Percentiles rank a stretch among this genome's conserved stretches.
These are phyloP conservation scores for Colletotrichum chlorophyti DNA, from an alignment of 2,329 filamentous ascomycete species.

Conservation along the genomic window DNA sequence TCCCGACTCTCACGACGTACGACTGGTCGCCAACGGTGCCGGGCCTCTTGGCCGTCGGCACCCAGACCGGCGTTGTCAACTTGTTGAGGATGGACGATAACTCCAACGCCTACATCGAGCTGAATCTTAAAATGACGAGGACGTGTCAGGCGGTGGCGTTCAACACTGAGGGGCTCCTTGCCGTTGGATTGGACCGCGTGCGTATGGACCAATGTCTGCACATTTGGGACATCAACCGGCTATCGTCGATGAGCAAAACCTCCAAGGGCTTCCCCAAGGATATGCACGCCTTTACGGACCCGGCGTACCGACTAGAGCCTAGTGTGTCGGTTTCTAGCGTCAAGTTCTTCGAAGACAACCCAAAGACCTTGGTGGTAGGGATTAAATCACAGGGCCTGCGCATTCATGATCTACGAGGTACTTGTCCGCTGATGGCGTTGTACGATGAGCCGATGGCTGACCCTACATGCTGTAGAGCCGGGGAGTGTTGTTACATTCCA, in stretches of 20 bases:
- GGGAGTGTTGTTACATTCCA: conserved; percentile 64
- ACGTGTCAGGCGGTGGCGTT: conserved; percentile 85
- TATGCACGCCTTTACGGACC: conserved; percentile 58
- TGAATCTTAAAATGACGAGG: conserved; percentile 76
- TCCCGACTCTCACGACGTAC: conserved; percentile 69
- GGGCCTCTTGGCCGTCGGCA: conserved; percentile 77
- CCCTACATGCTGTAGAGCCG: no score
- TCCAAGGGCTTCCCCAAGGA: conserved; percentile 58
- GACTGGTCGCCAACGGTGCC: conserved; percentile 70
- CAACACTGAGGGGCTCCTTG: conserved; percentile 73
- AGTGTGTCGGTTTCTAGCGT: conserved; percentile 82
- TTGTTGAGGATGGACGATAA: conserved; percentile 76
- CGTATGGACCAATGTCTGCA: conserved; percentile 84
- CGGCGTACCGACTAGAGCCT: conserved; percentile 65
- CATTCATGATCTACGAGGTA: conserved; percentile 81
- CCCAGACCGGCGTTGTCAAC: conserved; percentile 76
- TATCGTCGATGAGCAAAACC: conserved; percentile 55
- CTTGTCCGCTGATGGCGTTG: no score
- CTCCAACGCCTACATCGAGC: conserved; percentile 68
- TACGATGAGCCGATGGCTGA: no score
- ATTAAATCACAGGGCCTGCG: conserved; percentile 78
- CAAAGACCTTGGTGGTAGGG: conserved; percentile 76
- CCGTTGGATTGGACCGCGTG: conserved; percentile 81
- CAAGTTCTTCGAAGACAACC: conserved; percentile 80
- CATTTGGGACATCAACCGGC: conserved; percentile 78